Percentiles rank a stretch among this genome's conserved stretches.
Conservation (phyloP, 805 yeast species). For the Yarrowia divulgata region DNA sequence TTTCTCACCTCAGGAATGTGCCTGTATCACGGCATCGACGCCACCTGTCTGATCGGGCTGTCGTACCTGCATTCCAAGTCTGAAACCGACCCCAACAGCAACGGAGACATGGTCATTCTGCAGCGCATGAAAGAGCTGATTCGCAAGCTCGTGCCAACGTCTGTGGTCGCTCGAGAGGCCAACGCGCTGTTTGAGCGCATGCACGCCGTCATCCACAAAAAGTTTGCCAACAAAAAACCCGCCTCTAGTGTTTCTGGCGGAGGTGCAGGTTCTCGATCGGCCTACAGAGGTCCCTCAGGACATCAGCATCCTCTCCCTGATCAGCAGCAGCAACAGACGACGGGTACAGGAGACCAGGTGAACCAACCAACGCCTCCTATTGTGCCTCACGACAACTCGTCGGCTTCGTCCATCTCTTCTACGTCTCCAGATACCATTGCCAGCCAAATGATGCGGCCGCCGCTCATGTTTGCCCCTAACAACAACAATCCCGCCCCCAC, state of each 20-base stretch:
- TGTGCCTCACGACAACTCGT: not conserved
- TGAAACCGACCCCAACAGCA: constrained; percentile 20
- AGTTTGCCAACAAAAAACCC: constrained; percentile 32
- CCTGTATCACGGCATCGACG: constrained; percentile 34
- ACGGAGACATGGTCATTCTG: constrained; percentile 30
- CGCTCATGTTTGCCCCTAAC: constrained; percentile 23
- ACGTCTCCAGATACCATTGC: constrained; percentile 10
- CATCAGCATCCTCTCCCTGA: constrained; percentile 8
- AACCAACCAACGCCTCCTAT: constrained; percentile 6
- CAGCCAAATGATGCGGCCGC: constrained; percentile 26
- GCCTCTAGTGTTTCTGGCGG: not conserved
- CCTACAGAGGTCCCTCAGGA: not conserved
- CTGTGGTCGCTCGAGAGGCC: constrained; percentile 28
- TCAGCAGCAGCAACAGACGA: not conserved
- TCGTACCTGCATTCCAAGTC: constrained; percentile 31
- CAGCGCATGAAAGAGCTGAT: constrained; percentile 33
- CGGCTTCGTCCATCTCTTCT: constrained; percentile 8
- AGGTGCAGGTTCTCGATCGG: not conserved
- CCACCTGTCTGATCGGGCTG: constrained; percentile 35
- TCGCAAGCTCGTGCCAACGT: constrained; percentile 14
- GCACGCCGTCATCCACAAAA: constrained; percentile 26
- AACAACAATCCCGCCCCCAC: constrained; percentile 15
- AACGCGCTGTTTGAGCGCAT: constrained; percentile 26
- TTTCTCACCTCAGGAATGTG: constrained; percentile 29
- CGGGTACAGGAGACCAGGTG: not conserved